Conservation (phyloP, 2,329 filamentous ascomycete genomes). For the Alternaria infectoria region DNA sequence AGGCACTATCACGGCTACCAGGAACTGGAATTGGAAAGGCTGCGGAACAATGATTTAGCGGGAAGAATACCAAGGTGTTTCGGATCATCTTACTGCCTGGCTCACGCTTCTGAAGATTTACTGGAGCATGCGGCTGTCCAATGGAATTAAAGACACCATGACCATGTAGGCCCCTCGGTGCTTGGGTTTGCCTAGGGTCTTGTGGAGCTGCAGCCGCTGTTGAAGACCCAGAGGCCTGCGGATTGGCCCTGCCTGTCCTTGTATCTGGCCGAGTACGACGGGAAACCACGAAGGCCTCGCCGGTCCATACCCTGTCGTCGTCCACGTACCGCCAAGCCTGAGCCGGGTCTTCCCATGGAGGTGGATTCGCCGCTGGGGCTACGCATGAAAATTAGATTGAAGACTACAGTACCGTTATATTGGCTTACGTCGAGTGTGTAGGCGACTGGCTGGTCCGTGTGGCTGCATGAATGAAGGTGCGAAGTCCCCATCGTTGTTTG, state of each 20-base stretch:
- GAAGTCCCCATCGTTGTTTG: constrained; percentile 4
- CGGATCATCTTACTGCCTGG: not conserved
- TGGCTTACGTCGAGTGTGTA: not conserved
- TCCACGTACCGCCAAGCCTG: not conserved
- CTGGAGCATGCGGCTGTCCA: not conserved
- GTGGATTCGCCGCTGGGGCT: not conserved
- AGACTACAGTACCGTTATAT: not conserved
- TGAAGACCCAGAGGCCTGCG: not conserved
- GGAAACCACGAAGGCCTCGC: not conserved
- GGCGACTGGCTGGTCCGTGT: not conserved
- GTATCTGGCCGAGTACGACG: not conserved
- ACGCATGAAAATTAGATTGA: not conserved
- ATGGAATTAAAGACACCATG: not conserved
- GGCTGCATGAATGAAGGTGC: constrained; percentile 4
- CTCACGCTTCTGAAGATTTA: not conserved
- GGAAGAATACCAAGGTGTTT: not conserved
- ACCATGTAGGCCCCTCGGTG: not conserved
- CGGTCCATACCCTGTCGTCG: not conserved
- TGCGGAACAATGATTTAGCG: not conserved
- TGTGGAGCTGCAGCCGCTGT: not conserved
- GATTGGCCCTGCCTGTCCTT: not conserved
- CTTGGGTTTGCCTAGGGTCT: not conserved
- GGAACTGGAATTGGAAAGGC: not conserved
- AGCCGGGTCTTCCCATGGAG: not conserved
- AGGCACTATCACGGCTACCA: not conserved